Evolutionary conservation across 768 basidiomycete genomes (phyloP).

Genomic region (Russula sp.): DNA sequence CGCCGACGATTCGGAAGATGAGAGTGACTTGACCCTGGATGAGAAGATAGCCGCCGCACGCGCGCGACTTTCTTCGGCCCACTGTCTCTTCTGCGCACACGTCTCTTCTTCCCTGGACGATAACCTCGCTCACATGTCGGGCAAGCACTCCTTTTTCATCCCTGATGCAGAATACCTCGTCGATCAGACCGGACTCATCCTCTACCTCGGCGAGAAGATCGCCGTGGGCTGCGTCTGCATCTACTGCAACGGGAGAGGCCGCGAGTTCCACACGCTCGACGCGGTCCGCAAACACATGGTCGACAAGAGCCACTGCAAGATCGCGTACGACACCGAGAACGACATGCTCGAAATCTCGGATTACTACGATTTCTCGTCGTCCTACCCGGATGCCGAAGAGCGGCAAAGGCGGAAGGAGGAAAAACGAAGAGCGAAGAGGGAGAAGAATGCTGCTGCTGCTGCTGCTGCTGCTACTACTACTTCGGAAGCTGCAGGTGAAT

Average conservation of each 20-base stretch:
- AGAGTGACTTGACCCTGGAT: conserved; percentile 46
- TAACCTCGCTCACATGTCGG: conserved; percentile 84
- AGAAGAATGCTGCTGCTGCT: conserved; percentile 15
- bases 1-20: conserved; percentile 22
- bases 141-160: conserved; percentile 87
- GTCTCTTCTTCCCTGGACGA: conserved; percentile 47
- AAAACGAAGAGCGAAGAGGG: conserved; percentile 8
- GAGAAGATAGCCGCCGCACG: conserved; percentile 69
- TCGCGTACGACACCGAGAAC: conserved; percentile 76
- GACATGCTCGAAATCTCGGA: conserved; percentile 88
- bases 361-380: conserved; percentile 84
- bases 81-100: conserved; percentile 84
- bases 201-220: conserved; percentile 88
- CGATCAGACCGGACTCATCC: conserved; percentile 75
- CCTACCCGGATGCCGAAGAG: conserved; percentile 57
- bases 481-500: conserved; percentile 27
- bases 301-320: conserved; percentile 95
- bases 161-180: conserved; percentile 89
- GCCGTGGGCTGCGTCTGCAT: conserved; percentile 92
- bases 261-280: conserved; percentile 77
- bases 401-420: conserved; percentile 22
- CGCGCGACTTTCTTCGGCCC: conserved; percentile 49
- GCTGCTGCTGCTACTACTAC: not conserved
- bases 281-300: conserved; percentile 94
- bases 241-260: conserved; percentile 76